Percentiles rank a stretch among this genome's conserved stretches.
phyloP scores from a whole-genome alignment of 73 alveolate species.

The Diophrys sp. region DNA sequence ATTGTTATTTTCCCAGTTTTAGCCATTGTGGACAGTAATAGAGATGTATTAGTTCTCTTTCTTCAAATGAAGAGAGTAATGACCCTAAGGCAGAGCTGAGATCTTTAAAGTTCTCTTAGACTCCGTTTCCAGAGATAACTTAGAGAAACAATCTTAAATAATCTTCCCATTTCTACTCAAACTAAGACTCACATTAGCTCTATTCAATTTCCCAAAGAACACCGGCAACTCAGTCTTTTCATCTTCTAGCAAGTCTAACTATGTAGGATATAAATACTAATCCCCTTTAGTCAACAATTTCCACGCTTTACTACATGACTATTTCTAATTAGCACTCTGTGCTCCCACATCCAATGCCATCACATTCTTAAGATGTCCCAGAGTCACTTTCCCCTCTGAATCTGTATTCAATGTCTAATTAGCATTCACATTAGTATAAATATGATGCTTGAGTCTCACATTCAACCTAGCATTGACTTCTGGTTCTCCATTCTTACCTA shows the following conservation, averaged over 20 bases:
- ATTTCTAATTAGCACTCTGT: too few species aligned
- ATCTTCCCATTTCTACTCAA: conserved; percentile 7
- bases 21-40: conserved; percentile 49
- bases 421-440: conserved; percentile 1
- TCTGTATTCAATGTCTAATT: conserved; percentile 33
- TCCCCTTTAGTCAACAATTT: too few species aligned
- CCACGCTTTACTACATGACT: too few species aligned
- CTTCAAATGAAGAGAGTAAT: conserved; percentile 10
- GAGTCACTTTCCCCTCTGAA: conserved; percentile 57
- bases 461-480: neutral
- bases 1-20: conserved; percentile 31
- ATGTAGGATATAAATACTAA: conserved; percentile 39
- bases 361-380: conserved; percentile 57
- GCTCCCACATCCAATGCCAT: neutral
- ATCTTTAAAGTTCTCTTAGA: too few species aligned
- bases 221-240: conserved; percentile 59
- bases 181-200: conserved; percentile 21
- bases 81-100: too few species aligned
- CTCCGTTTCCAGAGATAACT: too few species aligned
- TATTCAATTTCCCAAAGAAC: conserved; percentile 29
- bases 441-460: neutral
- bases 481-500: conserved; percentile 61
- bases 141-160: too few species aligned
- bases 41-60: neutral
- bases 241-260: conserved; percentile 54